Base-by-base conservation (phyloP, 106 monocot species). In the Acanthochlamys bracteata region DNA sequence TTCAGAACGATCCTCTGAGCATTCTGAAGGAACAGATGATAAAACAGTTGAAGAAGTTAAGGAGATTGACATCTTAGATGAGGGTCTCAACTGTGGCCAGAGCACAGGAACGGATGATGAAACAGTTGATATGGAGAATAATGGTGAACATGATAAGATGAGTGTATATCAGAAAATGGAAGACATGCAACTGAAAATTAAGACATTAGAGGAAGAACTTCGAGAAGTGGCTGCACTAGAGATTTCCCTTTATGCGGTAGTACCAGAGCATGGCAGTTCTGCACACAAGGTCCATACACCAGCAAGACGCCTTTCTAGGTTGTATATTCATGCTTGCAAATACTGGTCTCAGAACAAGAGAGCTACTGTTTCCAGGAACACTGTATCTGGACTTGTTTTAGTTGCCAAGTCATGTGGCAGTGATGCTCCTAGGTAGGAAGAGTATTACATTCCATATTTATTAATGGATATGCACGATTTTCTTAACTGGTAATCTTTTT, bases 221-320 rank as follows among this genome's bases (percentile, higher is more conserved):
- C 79, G 85, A 76, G 96, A 91, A 81, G 81, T 88, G 63, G 96
- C 96, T 76, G 91, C 88, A 11, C 88, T 91, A 78, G 96, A 98
- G 83, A 81, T 98, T 74, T 88, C 96, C 73, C 84, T 98, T 47
- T 98, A 98, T 55, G 91, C 96, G 17, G 77, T 98, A 14, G 79
- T 83, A 53, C 85, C 96, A 51, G 96, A 91, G 66, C 96, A 98
- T 79, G 90, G 90, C 59, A 83, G 79, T 57, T 98, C 96, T 33
- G 79, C 91, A 15, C 88, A 98, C 79, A 98, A 98, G 69, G 83
- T 98, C 16, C 91, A 98, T 33, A 88, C 88, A 39, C 91, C 96
- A 73, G 96, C 91, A 24, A 75, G 96, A 2, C 84, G 96, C 45
- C 88, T 98, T 59, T 80, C 96, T 64, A 83, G 96, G 73, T 51